phyloP scores from a whole-genome alignment of 2,329 filamentous ascomycete species.

The Pyrenochaeta sp. region DNA sequence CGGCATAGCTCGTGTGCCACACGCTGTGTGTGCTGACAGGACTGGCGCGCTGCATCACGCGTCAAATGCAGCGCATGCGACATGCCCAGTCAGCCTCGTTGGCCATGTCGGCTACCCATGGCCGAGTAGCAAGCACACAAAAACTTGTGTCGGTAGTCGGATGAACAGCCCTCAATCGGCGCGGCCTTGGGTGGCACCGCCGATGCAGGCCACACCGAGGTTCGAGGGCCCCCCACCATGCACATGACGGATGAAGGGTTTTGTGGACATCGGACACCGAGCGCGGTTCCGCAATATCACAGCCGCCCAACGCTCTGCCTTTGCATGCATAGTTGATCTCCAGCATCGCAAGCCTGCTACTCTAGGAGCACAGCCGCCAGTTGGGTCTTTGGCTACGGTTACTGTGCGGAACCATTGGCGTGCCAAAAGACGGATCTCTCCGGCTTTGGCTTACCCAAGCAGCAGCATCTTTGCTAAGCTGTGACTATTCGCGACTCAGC shows the following conservation, averaged over 20 bases:
- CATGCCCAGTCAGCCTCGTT: no score
- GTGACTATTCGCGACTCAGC: conserved; percentile 6
- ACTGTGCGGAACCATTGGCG: background rate
- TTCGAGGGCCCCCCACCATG: conserved; percentile 11
- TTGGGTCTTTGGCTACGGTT: background rate
- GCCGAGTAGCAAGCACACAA: background rate
- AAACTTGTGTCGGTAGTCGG: background rate
- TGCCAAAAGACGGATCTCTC: background rate
- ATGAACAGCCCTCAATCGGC: conserved; percentile 2
- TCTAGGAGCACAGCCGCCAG: no score
- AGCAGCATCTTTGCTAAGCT: conserved; percentile 29
- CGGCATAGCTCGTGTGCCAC: no score
- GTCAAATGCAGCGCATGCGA: no score
- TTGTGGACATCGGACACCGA: conserved; percentile 1
- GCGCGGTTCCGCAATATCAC: conserved; percentile 6
- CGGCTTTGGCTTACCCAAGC: conserved; percentile 31
- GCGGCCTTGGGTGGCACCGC: conserved; percentile 3
- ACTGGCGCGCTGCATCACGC: background rate
- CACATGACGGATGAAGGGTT: conserved; percentile 8
- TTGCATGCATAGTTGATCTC: background rate
- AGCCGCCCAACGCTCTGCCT: background rate
- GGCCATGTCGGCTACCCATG: no score
- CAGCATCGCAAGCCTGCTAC: no score
- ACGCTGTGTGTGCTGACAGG: no score
- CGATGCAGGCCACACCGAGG: conserved; percentile 23